Conservation (phyloP, 176 grass and related monocot species). For the Tillandsia leiboldiana region DNA sequence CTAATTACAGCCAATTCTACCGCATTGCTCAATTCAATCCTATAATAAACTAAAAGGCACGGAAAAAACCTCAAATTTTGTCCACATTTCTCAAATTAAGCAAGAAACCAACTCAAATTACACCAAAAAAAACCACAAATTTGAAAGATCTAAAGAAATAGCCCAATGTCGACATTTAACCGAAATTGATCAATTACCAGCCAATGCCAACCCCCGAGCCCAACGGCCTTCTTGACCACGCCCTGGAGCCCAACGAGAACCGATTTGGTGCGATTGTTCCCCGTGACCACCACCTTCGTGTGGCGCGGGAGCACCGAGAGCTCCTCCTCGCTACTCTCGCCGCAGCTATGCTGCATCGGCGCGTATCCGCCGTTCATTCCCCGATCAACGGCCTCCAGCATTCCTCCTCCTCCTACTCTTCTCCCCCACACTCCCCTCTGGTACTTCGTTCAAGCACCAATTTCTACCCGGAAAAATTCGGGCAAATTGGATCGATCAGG, state of each 20-base stretch:
- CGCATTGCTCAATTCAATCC: constrained; percentile 25
- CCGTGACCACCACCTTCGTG: constrained; percentile 72
- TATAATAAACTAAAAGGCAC: constrained; percentile 17
- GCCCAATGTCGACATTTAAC: not conserved
- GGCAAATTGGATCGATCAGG: not conserved
- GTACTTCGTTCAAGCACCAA: not conserved
- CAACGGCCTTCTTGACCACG: constrained; percentile 71
- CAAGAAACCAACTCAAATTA: not conserved
- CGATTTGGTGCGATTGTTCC: constrained; percentile 76
- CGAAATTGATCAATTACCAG: constrained; percentile 41
- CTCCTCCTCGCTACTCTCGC: constrained; percentile 47
- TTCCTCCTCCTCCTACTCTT: constrained; percentile 19
- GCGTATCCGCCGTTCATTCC: constrained; percentile 20
- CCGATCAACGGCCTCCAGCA: constrained; percentile 26
- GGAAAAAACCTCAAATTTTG: not conserved
- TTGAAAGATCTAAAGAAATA: not conserved
- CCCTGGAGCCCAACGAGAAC: constrained; percentile 68
- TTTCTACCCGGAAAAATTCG: not conserved
- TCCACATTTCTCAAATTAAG: not conserved
- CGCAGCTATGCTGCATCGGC: constrained; percentile 11
- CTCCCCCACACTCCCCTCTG: constrained; percentile 14
- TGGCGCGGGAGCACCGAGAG: constrained; percentile 59
- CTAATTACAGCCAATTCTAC: constrained; percentile 10
- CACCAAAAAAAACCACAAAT: not conserved
- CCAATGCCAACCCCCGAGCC: constrained; percentile 81